Percentiles rank a stretch among this genome's conserved stretches.
phyloP scores from a whole-genome alignment of 2,329 filamentous ascomycete genomes.

The Proliferodiscus dingleyae region DNA sequence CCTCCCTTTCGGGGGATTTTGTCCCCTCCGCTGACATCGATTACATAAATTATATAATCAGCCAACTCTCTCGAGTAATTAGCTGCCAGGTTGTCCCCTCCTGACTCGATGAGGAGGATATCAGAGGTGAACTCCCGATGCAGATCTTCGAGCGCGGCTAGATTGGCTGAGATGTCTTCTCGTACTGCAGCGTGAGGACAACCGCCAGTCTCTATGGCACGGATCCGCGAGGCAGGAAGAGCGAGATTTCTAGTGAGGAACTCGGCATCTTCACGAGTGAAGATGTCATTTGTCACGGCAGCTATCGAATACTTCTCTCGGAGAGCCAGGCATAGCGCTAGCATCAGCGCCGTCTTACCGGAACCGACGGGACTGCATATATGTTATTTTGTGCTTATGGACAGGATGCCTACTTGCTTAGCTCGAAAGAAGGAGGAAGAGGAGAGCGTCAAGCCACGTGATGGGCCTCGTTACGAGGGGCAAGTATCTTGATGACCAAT shows the following conservation, averaged over 20 bases:
- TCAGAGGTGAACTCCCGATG: conserved; percentile 77
- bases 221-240: conserved; percentile 76
- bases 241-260: conserved; percentile 87
- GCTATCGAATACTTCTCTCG: conserved; percentile 80
- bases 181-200: conserved; percentile 96
- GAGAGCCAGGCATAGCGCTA: conserved; percentile 81
- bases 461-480: too few relatives aligned
- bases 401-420: not conserved
- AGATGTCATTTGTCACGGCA: conserved; percentile 98
- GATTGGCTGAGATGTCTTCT: conserved; percentile 92
- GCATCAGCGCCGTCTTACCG: conserved; percentile 96
- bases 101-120: conserved; percentile 87
- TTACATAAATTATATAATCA: conserved; percentile 98
- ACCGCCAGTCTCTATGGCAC: conserved; percentile 94
- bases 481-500: too few relatives aligned
- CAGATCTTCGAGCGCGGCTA: conserved; percentile 85
- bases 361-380: conserved; percentile 80
- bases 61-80: conserved; percentile 95
- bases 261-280: conserved; percentile 96
- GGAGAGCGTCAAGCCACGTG: not conserved
- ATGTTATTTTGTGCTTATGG: conserved; percentile 12
- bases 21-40: conserved; percentile 93
- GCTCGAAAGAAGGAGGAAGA: conserved; percentile 1
- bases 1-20: conserved; percentile 96
- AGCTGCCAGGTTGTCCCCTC: conserved; percentile 92